phyloP scores from a whole-genome alignment of 257 asterid species.

The Parsonsia alboflavescens region DNA sequence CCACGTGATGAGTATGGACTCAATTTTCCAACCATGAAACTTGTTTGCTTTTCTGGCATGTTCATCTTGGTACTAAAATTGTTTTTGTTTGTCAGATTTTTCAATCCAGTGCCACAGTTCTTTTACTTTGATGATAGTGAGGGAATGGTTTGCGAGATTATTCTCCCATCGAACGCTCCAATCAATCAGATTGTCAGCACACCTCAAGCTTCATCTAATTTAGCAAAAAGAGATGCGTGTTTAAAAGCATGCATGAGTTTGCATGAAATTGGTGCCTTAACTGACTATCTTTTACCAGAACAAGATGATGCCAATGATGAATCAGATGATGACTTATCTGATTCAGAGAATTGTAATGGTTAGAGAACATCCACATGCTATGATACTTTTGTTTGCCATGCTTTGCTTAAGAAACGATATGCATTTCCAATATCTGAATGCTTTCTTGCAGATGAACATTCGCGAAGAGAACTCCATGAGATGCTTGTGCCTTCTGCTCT shows the following conservation, averaged over 20 bases:
- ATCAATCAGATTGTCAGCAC: conserved; percentile 56
- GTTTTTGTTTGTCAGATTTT: conserved; percentile 51
- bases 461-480: conserved; percentile 75
- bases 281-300: conserved; percentile 87
- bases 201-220: conserved; percentile 64
- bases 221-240: conserved; percentile 87
- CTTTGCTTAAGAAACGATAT: conserved; percentile 9
- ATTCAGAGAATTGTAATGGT: conserved; percentile 66
- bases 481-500: conserved; percentile 91
- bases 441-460: conserved; percentile 56
- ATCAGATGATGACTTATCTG: conserved; percentile 36
- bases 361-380: conserved; percentile 17
- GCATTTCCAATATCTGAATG: conserved; percentile 5
- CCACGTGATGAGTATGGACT: conserved; percentile 77
- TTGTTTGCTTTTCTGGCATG: not conserved
- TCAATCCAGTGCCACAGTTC: conserved; percentile 71
- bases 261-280: conserved; percentile 86
- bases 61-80: conserved; percentile 11
- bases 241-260: conserved; percentile 84
- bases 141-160: conserved; percentile 66
- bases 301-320: conserved; percentile 50
- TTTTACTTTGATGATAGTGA: conserved; percentile 57
- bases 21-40: not conserved
- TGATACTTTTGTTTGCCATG: conserved; percentile 7
- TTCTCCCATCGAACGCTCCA: conserved; percentile 93